phyloP scores from a whole-genome alignment of 768 basidiomycete genomes.

The Xerocomus brunneocitrinus region DNA sequence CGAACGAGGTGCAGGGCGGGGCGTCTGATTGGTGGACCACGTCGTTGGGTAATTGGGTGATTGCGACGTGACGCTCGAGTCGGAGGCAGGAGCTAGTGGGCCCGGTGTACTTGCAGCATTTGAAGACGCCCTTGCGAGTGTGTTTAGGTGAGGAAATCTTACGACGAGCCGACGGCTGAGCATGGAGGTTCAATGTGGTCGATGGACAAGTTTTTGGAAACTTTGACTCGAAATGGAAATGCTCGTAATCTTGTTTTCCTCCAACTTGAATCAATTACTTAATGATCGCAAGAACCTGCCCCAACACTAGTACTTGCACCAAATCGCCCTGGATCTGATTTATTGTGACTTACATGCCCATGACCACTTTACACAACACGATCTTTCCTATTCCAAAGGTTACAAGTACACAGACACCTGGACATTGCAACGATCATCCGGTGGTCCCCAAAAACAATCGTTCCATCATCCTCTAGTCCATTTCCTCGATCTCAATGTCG shows the following conservation, averaged over 20 bases:
- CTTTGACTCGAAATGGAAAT: neutral
- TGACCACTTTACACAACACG: too few relatives aligned
- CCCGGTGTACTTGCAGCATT: slow-evolving; percentile 11
- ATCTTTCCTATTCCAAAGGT: too few relatives aligned
- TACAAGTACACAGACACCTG: too few relatives aligned
- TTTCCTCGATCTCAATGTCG: slow-evolving; percentile 24
- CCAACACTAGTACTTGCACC: too few relatives aligned
- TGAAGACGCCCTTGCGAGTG: slow-evolving; percentile 24
- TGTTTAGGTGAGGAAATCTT: slow-evolving; percentile 13
- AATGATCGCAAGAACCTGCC: too few relatives aligned
- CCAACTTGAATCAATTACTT: too few relatives aligned
- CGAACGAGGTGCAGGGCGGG: slow-evolving; percentile 54
- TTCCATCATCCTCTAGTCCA: slow-evolving; percentile 9
- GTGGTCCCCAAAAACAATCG: too few relatives aligned
- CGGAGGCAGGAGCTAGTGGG: slow-evolving; percentile 10
- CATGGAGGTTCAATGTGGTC: slow-evolving; percentile 13
- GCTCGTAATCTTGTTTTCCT: too few relatives aligned
- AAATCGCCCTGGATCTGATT: too few relatives aligned
- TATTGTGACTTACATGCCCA: too few relatives aligned
- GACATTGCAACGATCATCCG: too few relatives aligned
- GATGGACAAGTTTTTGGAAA: neutral
- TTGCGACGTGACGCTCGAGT: slow-evolving; percentile 49
- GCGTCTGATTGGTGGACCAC: slow-evolving; percentile 82
- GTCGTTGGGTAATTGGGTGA: slow-evolving; percentile 77
- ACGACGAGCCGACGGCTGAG: slow-evolving; percentile 25